Evolutionary conservation across 2,329 filamentous ascomycete genomes (phyloP).

Genomic region (Aureobasidium sp.): DNA sequence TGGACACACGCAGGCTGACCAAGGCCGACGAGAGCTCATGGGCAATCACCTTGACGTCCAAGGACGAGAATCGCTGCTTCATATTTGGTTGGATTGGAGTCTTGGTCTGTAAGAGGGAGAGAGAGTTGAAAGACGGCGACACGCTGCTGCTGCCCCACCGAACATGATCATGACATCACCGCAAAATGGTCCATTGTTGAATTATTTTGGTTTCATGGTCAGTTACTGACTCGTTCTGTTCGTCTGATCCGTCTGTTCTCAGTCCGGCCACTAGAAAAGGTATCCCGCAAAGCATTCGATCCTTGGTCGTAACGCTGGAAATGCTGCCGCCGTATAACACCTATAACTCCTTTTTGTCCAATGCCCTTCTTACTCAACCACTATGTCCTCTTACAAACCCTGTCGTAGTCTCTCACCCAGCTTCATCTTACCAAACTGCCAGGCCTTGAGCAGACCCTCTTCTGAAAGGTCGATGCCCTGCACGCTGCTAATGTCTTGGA

Average conservation of each 20-base stretch:
- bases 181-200: background rate
- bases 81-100: slow-evolving; percentile 33
- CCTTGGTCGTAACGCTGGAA: background rate
- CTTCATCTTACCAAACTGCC: slow-evolving; percentile 88
- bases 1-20: slow-evolving; percentile 71
- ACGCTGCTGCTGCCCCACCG: background rate
- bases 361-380: background rate
- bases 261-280: background rate
- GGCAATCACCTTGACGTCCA: slow-evolving; percentile 83
- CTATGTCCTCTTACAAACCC: slow-evolving; percentile 48
- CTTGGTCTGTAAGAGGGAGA: background rate
- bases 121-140: background rate
- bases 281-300: background rate
- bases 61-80: slow-evolving; percentile 74
- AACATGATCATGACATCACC: slow-evolving; percentile 8
- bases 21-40: slow-evolving; percentile 79
- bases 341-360: slow-evolving; percentile 11
- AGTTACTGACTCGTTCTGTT: background rate
- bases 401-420: slow-evolving; percentile 85
- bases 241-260: background rate
- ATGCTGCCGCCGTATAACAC: slow-evolving; percentile 1
- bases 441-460: slow-evolving; percentile 88
- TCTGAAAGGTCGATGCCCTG: slow-evolving; percentile 94
- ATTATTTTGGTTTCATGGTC: background rate
- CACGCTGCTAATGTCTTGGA: slow-evolving; percentile 77